Base-by-base conservation (phyloP, 2,329 filamentous ascomycete species). In the Rhynchosporium agropyri region DNA sequence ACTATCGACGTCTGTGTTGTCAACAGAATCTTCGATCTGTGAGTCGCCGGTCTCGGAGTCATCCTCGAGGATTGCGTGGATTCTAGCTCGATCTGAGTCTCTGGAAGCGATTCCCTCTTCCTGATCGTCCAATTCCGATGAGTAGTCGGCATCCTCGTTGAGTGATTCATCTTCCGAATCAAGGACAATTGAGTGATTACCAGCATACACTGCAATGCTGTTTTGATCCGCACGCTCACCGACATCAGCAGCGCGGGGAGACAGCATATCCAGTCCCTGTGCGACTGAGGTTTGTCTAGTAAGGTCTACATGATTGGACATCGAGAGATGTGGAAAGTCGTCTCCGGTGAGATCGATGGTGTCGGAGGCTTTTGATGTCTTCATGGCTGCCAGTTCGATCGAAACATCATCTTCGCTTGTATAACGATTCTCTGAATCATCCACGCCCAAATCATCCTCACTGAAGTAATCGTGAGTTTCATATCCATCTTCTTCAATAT, bases 341-440 rank as follows among this genome's bases (percentile, higher is more conserved):
- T 74, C 67, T 54, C 67, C 48, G n/a, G 73, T 74, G 40, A 73
- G 67, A 57, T 74, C 73, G 33, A 74, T 74, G 12, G 68, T 50
- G 42, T 68, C 61, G 38, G 67, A 59, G 31, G 63, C 53, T 26
- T 67, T 55, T n/a, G 67, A 66, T 20, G 60, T 48, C 56, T 71
- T 70, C 43, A 57, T 50, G 51, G 62, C 55, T 28, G 63, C 57
- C 26, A 63, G 68, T 58, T 70, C 64, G 36, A 72, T 68, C n/a
- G 70, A 71, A 7, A 66, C 62, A 55, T 63, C 68, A 58, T 72
- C 68, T 15, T 68, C 67, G 40, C 72, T 72, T 28, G 68, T 72
- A 15, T 62, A 62, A 28, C 63, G 67, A 13, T 33, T 33, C 28
- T 60, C 36, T 20, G 36, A 48, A n/a, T 43, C 46, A 9, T 45